Percentiles rank a stretch among this genome's conserved stretches.
Conservation (phyloP, 495 filamentous ascomycete genomes). For the Trypethelium eluteriae region DNA sequence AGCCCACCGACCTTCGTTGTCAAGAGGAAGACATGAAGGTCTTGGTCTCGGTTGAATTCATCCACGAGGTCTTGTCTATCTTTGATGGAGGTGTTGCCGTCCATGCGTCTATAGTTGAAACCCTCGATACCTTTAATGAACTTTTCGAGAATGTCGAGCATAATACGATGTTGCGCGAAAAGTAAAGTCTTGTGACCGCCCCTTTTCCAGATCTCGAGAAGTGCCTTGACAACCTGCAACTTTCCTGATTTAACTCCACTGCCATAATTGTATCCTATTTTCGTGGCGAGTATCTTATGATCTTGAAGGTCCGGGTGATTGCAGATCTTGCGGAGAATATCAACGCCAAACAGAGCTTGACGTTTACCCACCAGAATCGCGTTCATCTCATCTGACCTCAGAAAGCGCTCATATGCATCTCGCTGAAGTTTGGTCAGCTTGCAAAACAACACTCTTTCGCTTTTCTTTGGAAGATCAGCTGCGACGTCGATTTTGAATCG, state of each 20-base stretch:
- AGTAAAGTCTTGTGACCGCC: constrained; percentile 84
- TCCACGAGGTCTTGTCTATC: constrained; percentile 78
- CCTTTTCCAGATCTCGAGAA: constrained; percentile 78
- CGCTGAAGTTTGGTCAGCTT: constrained; percentile 73
- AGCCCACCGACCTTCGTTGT: constrained; percentile 93
- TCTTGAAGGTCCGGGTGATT: constrained; percentile 88
- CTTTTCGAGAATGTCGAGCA: constrained; percentile 85
- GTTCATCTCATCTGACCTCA: constrained; percentile 74
- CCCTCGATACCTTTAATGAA: constrained; percentile 59
- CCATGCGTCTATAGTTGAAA: constrained; percentile 82
- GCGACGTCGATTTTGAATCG: constrained; percentile 90
- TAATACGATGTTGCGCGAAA: constrained; percentile 84
- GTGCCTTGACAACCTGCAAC: constrained; percentile 81
- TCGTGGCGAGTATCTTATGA: constrained; percentile 51
- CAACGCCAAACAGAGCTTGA: constrained; percentile 81
- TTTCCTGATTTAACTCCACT: constrained; percentile 72
- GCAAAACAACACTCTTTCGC: constrained; percentile 90
- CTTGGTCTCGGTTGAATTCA: constrained; percentile 74
- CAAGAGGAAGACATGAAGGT: constrained; percentile 80
- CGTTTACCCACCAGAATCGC: constrained; percentile 63
- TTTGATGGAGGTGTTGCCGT: constrained; percentile 78
- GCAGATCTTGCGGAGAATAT: constrained; percentile 90
- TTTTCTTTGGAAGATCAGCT: constrained; percentile 87
- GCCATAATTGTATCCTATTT: constrained; percentile 64
- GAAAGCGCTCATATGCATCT: constrained; percentile 67